A percentile compares a stretch with the other conserved stretches of the same genome.
phyloP scores from a whole-genome alignment of 83 land plant species.

The Larix sibirica region DNA sequence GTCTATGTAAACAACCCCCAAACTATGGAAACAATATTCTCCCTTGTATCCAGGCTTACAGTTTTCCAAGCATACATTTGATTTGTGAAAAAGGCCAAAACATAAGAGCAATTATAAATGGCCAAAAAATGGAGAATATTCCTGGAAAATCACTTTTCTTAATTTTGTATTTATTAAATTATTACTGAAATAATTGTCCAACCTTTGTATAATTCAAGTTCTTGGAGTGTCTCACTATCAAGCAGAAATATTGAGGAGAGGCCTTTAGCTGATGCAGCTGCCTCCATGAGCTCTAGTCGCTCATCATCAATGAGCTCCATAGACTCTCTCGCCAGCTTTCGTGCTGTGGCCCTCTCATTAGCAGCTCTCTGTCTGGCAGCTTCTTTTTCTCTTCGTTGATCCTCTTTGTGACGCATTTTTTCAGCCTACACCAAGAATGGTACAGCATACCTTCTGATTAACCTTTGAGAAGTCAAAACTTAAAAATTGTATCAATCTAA shows the following conservation, averaged over 20 bases:
- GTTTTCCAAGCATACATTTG: too few species aligned
- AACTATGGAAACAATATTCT: too few species aligned
- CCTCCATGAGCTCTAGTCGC: conserved; percentile 91
- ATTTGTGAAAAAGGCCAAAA: too few species aligned
- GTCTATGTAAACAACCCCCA: too few species aligned
- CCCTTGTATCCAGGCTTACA: too few species aligned
- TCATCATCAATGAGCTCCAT: conserved; percentile 97
- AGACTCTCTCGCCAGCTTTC: conserved; percentile 84
- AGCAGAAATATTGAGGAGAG: conserved; percentile 60
- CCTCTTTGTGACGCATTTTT: conserved; percentile 85
- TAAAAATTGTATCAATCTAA: neutral
- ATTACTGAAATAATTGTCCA: neutral
- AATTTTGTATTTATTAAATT: neutral
- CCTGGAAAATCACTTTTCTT: neutral
- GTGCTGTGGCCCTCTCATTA: conserved; percentile 89
- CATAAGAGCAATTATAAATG: too few species aligned
- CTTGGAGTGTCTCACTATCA: conserved; percentile 60
- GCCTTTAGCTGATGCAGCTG: conserved; percentile 73
- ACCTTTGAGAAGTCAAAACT: neutral
- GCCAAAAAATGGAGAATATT: neutral
- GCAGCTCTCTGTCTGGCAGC: conserved; percentile 87
- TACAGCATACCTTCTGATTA: neutral
- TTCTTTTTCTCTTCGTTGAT: conserved; percentile 80
- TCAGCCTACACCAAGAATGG: conserved; percentile 60
- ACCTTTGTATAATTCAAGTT: conserved; percentile 64